These are phyloP conservation scores for Stachybotrys echinatus DNA, from an alignment of 2,329 filamentous ascomycete species.

Conservation along the genomic window DNA sequence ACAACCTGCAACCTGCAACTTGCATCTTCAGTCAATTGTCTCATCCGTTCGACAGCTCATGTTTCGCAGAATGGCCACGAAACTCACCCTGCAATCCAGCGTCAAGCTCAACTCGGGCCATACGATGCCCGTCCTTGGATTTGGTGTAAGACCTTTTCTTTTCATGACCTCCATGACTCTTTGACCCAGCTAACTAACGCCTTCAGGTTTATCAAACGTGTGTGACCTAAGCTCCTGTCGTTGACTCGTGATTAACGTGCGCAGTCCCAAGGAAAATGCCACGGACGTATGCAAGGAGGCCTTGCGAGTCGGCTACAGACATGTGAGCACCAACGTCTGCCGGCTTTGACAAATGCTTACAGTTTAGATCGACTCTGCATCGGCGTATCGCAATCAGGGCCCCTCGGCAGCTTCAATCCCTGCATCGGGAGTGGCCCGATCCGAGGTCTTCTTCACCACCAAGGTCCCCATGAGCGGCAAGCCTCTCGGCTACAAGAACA, in stretches of 20 bases:
- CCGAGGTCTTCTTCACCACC: slow-evolving; percentile 50
- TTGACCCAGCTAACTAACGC: slow-evolving; percentile 4
- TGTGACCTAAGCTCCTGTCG: slow-evolving; percentile 11
- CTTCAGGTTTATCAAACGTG: slow-evolving; percentile 49
- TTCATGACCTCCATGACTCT: background rate
- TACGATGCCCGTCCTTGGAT: slow-evolving; percentile 47
- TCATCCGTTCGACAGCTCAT: slow-evolving; percentile 5
- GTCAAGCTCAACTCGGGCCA: slow-evolving; percentile 51
- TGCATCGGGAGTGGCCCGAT: slow-evolving; percentile 34
- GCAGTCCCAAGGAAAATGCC: slow-evolving; percentile 22
- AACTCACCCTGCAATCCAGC: slow-evolving; percentile 39
- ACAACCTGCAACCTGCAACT: no score
- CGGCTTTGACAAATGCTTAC: background rate
- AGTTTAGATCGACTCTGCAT: slow-evolving; percentile 46
- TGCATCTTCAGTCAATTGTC: background rate
- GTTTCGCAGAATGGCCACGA: slow-evolving; percentile 36
- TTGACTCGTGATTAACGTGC: slow-evolving; percentile 5
- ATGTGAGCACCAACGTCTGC: slow-evolving; percentile 27
- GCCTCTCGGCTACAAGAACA: slow-evolving; percentile 52
- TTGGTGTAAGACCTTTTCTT: slow-evolving; percentile 37
- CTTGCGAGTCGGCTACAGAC: slow-evolving; percentile 46
- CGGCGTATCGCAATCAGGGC: slow-evolving; percentile 46
- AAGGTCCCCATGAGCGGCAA: slow-evolving; percentile 41
- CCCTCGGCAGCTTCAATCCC: slow-evolving; percentile 40
- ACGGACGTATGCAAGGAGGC: slow-evolving; percentile 38